Evolutionary conservation across 2,329 filamentous ascomycete species (phyloP), one percentile per base, ranked within the genome.

Genomic region (Pestalotiopsis sp.): DNA sequence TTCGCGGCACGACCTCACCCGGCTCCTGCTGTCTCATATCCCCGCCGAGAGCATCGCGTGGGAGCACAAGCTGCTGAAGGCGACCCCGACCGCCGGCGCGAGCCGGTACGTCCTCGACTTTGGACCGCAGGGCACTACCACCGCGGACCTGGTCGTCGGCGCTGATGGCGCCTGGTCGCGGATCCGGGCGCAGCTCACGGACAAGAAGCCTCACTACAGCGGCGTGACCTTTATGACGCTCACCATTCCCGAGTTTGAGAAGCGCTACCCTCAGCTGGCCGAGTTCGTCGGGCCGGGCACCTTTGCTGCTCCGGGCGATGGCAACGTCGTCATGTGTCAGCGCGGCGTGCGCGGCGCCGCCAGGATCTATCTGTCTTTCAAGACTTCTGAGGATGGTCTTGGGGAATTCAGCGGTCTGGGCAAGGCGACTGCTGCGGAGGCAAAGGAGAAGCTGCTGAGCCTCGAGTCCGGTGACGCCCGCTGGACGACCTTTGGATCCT

Each of bases 151-250:
- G 12, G 72, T 80, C 9, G 75, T 82, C 45, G 80, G 81, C 9
- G 78, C 78, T 1, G 79, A 80, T 70, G 81, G 81, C 3, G 79
- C 79, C 1, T 82, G 77, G 77, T 76, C 73, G 49, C 79, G 76
- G 70, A 76, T 81, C 23, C 75, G 80, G 27, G 57, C 65, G 6
- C 41, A 68, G 60, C 39, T 70, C 77, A 49, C 66, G 11, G 38
- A 67, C 25, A 56, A 20, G 57, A 61, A 52, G 25, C 66, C 66
- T 20, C 23, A 56, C 17, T 67, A 62, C 56, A 62, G 39, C 23
- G 66, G 66, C 14, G 20, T 62, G 14, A 38, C 38, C 2, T 41
- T 49, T 14, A 56, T 62, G 17, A 63, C 38, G n/a, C 38, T 67
- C 25, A 63, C 66, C 14, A 63, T 67, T 9, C 13, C 31, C 11